Evolutionary conservation across 1,139 yeast species (phyloP), one percentile per base, ranked within the genome.

Genomic region (Lodderomyces theae): DNA sequence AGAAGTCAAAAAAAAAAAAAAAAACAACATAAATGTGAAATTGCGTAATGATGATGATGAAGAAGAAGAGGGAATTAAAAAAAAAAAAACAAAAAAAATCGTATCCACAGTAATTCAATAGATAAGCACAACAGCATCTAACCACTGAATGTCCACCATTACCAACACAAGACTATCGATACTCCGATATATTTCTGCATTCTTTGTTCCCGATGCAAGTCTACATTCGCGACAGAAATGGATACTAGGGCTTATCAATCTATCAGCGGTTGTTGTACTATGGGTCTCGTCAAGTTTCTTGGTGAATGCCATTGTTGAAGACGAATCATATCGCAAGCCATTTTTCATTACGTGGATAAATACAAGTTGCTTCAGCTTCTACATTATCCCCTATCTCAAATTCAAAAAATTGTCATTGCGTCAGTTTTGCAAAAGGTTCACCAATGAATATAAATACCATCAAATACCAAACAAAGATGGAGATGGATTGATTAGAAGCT

Each of bases 241-340:
- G 96, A 69, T 82, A 1, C 56, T 86, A 13, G 97, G 97, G 2
- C 72, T 90, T 24, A 52, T 83, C 22, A 77, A 86, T 61, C 71
- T 90, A 19, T 70, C 79, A 1, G 69, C 84, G 29, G 97, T 90
- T 41, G 86, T 90, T 16, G 58, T 86, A 1, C 75, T 88, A 29
- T 90, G 97, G 97, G 96, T 89, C 22, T 68, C 83, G 38, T 86
- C 95, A 2, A 86, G 95, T 11, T 89, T 88, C 53, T 58, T 89
- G 34, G 82, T 89, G 22, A 86, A 83, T 58, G 81, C 80, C 40
- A 66, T 85, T 40, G 84, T 86, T 47, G 90, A 82, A 51, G 73
- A 78, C 38, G 78, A 76, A 45, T 68, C 73, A 23, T 92, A 89
- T 60, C 66, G 89, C 38, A 92, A 92, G 61, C 98, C 98, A n/a